A percentile compares a stretch with the other conserved stretches of the same genome.
These are phyloP conservation scores for Coprinellus aureogranulatus DNA, from an alignment of 768 basidiomycete species.

Conservation along the genomic window DNA sequence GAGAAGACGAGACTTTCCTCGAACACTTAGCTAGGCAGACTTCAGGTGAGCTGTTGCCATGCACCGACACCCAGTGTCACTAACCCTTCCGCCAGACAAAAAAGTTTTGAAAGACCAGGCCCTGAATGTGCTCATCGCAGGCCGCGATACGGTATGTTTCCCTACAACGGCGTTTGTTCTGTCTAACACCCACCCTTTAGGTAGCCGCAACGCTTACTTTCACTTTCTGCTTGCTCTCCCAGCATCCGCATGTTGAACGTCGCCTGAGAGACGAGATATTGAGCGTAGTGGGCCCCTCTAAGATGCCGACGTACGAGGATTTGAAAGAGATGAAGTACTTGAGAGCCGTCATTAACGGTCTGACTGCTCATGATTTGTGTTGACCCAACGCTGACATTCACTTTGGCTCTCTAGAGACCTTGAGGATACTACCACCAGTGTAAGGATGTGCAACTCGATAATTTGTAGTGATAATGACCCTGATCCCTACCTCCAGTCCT, in stretches of 20 bases:
- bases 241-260: slow-evolving; percentile 24
- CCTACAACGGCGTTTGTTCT: background rate
- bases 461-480: background rate
- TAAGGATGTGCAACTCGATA: slow-evolving; percentile 2
- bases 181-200: slow-evolving; percentile 11
- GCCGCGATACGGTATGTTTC: slow-evolving; percentile 40
- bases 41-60: slow-evolving; percentile 31
- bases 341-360: slow-evolving; percentile 32
- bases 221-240: slow-evolving; percentile 23
- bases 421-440: slow-evolving; percentile 25
- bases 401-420: slow-evolving; percentile 15
- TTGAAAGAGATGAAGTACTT: slow-evolving; percentile 39
- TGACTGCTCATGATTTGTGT: slow-evolving; percentile 15
- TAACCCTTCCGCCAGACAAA: slow-evolving; percentile 32
- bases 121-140: slow-evolving; percentile 31
- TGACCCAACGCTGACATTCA: background rate
- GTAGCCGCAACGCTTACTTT: slow-evolving; percentile 30
- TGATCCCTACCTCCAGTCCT: slow-evolving; percentile 2
- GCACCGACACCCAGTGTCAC: background rate
- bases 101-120: slow-evolving; percentile 49
- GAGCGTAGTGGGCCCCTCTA: slow-evolving; percentile 22
- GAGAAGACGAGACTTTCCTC: slow-evolving; percentile 47
- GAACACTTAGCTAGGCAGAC: slow-evolving; percentile 53
- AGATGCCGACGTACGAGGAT: slow-evolving; percentile 28
- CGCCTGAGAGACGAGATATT: slow-evolving; percentile 31